Evolutionary conservation across 345 rosid species (phyloP), one percentile per base, ranked within the genome.

Genomic region (Iberis pinnata): DNA sequence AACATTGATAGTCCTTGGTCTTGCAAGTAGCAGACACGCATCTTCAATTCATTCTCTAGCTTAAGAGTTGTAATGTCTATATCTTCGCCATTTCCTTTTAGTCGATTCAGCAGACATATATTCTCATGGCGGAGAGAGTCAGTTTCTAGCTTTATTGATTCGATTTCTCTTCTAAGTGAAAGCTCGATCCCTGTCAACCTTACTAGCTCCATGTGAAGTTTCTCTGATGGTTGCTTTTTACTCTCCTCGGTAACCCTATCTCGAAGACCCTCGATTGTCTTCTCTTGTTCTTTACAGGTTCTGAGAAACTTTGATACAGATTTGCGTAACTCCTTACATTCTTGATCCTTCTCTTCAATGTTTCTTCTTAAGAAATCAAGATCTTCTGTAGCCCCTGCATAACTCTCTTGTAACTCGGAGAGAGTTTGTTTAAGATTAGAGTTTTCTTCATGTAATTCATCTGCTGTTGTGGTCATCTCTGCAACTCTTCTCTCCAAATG

Each of bases 71-170:
- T 60, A 43, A 70, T 77, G 43, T 74, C 79, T 40, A 38, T 56
- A 43, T 80, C 86, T 43, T 80, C 67, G 8, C 76, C 70, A 29
- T 61, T 71, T 39, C 78, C 83, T 61, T 88, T 93, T 43, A 93
- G 61, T 48, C 95, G 86, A 50, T 78, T 78, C 70, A 86, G 62
- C 40, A 93, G 70, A 72, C 45, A 67, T n/a, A 93, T 76, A 69
- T 93, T 88, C 73, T 93, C 99, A 41, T 72, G 80, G 52, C 90
- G 80, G 65, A 93, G 97, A 61, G 83, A 78, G 49, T 82, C 87
- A 51, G 75, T 63, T 69, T 93, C 97, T 22, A 73, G 64, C 57
- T 73, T 83, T 50, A 12, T 53, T 56, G 80, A 70, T 75, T 86
- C 94, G 12, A 76, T 31, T 70, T 86, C 94, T 72, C 65, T 82